phyloP scores from a whole-genome alignment of 306 rosid genomes.

The Vigna angularis region DNA sequence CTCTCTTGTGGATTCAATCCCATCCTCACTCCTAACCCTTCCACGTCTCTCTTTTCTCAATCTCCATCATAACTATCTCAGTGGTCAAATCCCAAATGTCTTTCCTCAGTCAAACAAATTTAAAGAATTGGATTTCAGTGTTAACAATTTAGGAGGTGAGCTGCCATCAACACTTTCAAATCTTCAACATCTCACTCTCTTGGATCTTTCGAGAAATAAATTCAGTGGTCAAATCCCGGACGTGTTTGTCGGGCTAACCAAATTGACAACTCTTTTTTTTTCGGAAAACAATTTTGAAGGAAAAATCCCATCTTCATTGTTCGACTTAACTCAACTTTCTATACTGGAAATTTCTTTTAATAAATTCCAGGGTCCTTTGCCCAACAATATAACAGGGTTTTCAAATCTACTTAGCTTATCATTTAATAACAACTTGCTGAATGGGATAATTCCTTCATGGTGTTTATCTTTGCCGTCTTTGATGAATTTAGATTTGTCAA shows the following conservation, averaged over 20 bases:
- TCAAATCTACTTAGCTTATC: background rate
- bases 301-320: background rate
- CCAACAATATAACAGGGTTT: background rate
- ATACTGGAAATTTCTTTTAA: background rate
- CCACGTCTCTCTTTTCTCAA: background rate
- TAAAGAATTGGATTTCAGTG: background rate
- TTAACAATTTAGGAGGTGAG: background rate
- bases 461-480: too few relatives aligned
- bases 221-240: background rate
- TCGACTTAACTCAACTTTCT: too few relatives aligned
- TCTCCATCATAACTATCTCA: rapidly evolving
- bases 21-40: constrained; percentile 3
- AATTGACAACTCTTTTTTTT: rapidly evolving
- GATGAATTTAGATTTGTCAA: too few relatives aligned
- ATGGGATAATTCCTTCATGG: constrained; percentile 16
- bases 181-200: constrained; percentile 8
- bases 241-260: too few relatives aligned
- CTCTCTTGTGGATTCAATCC: background rate
- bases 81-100: background rate
- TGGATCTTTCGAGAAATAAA: background rate
- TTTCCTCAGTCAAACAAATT: background rate
- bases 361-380: background rate
- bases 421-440: background rate
- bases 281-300: too few relatives aligned
- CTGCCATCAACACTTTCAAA: constrained; percentile 1